These are phyloP conservation scores for Moesziomyces sp. DNA, from an alignment of 1,284 basidiomycete genomes.

Conservation along the genomic window DNA sequence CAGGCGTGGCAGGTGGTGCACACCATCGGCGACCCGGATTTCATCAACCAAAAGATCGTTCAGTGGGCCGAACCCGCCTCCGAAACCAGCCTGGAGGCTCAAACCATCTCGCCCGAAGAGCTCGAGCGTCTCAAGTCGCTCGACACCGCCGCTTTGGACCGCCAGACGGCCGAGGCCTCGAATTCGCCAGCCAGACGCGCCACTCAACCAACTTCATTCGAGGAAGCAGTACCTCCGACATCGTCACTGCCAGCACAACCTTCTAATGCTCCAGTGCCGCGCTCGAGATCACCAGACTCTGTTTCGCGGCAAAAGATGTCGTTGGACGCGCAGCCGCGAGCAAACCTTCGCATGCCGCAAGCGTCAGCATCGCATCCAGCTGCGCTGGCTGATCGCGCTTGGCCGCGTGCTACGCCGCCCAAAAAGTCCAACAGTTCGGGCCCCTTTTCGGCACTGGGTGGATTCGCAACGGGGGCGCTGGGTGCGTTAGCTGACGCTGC, in stretches of 20 bases:
- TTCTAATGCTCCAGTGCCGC: background rate
- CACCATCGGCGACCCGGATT: conserved; percentile 58
- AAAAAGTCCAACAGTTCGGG: conserved; percentile 27
- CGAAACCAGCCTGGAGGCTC: conserved; percentile 39
- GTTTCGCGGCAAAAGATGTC: background rate
- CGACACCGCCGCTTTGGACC: conserved; percentile 17
- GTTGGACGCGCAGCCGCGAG: background rate
- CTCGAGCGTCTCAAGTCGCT: conserved; percentile 36
- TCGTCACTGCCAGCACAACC: background rate
- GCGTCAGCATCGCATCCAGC: conserved; percentile 4
- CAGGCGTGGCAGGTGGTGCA: conserved; percentile 59
- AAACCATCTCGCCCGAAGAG: conserved; percentile 43
- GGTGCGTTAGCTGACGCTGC: conserved; percentile 44
- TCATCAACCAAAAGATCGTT: conserved; percentile 59
- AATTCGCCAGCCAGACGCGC: background rate
- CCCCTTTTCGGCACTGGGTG: conserved; percentile 41
- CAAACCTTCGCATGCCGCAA: conserved; percentile 2
- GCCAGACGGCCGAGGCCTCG: conserved; percentile 12
- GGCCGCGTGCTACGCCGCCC: conserved; percentile 30
- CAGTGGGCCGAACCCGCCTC: conserved; percentile 49
- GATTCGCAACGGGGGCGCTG: conserved; percentile 42
- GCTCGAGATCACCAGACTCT: background rate
- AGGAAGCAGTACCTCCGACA: background rate
- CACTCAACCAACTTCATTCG: background rate
- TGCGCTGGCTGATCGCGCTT: conserved; percentile 9